These are phyloP conservation scores for Ichthyophthirius multifiliis DNA, from an alignment of 169 alveolate genomes.

Conservation along the genomic window DNA sequence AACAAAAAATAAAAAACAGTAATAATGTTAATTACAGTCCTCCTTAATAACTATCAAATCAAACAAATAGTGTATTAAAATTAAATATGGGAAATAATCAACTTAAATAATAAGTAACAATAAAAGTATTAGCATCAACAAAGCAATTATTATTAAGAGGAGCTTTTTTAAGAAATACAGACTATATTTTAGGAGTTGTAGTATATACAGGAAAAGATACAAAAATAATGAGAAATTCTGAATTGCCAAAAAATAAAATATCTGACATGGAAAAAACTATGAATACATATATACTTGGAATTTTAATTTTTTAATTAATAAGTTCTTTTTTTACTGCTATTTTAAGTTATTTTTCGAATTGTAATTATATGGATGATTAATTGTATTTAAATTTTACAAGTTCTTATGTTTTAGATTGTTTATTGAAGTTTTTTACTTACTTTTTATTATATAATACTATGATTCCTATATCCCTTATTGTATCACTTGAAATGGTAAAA, in stretches of 20 bases:
- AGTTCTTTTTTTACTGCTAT: not conserved
- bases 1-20: no score
- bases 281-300: not conserved
- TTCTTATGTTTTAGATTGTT: not conserved
- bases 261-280: conserved; percentile 25
- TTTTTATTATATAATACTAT: conserved; percentile 65
- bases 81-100: no score
- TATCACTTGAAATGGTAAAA: conserved; percentile 80
- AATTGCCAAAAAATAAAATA: conserved; percentile 15
- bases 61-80: no score
- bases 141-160: conserved; percentile 75
- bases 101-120: no score
- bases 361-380: not conserved
- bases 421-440: conserved; percentile 36
- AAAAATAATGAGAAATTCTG: conserved; percentile 88
- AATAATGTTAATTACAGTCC: not conserved
- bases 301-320: not conserved
- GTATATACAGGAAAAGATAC: conserved; percentile 90
- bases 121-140: not conserved
- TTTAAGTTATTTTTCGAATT: not conserved
- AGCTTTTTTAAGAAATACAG: conserved; percentile 60
- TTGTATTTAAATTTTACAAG: not conserved
- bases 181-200: conserved; percentile 84
- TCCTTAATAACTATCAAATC: not conserved
- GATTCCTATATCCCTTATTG: conserved; percentile 80